Evolutionary conservation across 306 rosid species (phyloP).

Genomic region (Dryas drummondii): DNA sequence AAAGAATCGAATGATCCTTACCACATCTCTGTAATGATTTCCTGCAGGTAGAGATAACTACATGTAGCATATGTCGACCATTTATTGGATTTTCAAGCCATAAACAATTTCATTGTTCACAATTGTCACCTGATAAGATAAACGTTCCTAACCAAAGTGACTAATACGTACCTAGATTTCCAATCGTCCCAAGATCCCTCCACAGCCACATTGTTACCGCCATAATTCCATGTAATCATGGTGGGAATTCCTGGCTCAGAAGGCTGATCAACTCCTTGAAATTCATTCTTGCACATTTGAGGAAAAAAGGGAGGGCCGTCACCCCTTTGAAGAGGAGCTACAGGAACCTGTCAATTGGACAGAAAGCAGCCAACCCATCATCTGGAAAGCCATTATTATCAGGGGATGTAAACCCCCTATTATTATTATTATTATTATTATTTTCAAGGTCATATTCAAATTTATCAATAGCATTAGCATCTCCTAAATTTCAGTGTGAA

Average conservation of each 20-base stretch:
- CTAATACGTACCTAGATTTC: slow-evolving; percentile 60
- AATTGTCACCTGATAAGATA: slow-evolving; percentile 1
- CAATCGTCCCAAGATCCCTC: slow-evolving; percentile 99
- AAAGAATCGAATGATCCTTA: slow-evolving; percentile 67
- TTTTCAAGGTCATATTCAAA: neutral
- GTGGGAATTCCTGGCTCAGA: slow-evolving; percentile 71
- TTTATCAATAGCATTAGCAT: neutral
- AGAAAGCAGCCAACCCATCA: slow-evolving; percentile 25
- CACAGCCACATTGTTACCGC: slow-evolving; percentile 69
- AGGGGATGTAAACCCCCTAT: neutral
- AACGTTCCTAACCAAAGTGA: slow-evolving; percentile 15
- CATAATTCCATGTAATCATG: slow-evolving; percentile 75
- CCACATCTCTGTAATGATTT: slow-evolving; percentile 76
- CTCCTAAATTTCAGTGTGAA: neutral
- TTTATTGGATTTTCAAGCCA: neutral
- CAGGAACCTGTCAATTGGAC: slow-evolving; percentile 66
- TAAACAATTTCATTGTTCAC: slow-evolving; percentile 18
- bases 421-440: neutral
- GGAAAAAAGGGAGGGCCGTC: slow-evolving; percentile 48
- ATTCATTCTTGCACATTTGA: slow-evolving; percentile 54
- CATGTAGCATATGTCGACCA: slow-evolving; percentile 11
- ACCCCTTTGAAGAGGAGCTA: slow-evolving; percentile 69
- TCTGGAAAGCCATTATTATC: slow-evolving; percentile 12
- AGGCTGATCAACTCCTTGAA: slow-evolving; percentile 51
- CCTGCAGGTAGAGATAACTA: slow-evolving; percentile 46